A percentile compares a stretch with the other conserved stretches of the same genome.
Evolutionary conservation across 139 green algal genomes (phyloP).

Genomic region (Monoraphidium neglectum): DNA sequence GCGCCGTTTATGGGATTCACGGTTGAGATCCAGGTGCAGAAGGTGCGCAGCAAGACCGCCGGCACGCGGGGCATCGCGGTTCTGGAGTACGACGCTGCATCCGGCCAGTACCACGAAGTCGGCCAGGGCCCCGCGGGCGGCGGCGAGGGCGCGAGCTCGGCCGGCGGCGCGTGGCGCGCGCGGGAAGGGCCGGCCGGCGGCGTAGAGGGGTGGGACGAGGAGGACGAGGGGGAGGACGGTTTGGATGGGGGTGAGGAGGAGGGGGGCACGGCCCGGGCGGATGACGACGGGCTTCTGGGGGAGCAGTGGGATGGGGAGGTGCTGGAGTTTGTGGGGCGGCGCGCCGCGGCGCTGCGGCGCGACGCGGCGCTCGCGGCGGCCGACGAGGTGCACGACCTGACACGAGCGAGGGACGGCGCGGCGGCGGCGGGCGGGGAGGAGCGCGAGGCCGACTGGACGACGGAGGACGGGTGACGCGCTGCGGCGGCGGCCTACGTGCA

Average conservation of each 20-base stretch:
- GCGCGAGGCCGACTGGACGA: no score
- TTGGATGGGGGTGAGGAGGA: constrained; percentile 1
- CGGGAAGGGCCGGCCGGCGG: not conserved
- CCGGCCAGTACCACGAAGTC: constrained; percentile 19
- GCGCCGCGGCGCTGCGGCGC: no score
- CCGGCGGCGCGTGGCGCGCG: not conserved
- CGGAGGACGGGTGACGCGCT: no score
- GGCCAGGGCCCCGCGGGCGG: not conserved
- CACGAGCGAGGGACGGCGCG: no score
- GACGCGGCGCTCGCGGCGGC: no score
- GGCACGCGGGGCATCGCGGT: constrained; percentile 68
- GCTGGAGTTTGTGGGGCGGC: no score
- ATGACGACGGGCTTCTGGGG: not conserved
- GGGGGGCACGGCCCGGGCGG: not conserved
- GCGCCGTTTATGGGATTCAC: not conserved
- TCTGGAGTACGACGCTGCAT: constrained; percentile 25
- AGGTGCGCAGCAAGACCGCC: constrained; percentile 85
- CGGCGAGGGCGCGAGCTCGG: not conserved
- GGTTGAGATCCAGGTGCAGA: constrained; percentile 23
- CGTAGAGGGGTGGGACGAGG: not conserved
- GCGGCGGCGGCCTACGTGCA: no score
- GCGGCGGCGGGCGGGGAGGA: no score
- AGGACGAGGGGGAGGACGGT: not conserved
- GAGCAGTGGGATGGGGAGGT: no score
- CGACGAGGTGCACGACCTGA: no score